Conservation (phyloP, 2,329 filamentous ascomycete species). For the Botryotinia convoluta region DNA sequence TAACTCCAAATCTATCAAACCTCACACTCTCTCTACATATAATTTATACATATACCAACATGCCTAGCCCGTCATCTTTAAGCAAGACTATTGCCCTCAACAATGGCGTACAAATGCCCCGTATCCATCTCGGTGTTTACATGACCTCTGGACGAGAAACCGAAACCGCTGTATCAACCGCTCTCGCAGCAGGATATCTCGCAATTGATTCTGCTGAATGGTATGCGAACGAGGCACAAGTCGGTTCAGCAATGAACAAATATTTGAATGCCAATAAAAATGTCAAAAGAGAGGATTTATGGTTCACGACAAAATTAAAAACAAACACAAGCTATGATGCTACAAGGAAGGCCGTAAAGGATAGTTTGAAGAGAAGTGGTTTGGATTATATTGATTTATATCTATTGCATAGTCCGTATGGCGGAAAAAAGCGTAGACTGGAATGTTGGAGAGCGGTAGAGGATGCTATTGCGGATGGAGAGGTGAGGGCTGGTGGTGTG, state of each 20-base stretch:
- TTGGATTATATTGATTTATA: conserved; percentile 78
- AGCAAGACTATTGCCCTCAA: conserved; percentile 11
- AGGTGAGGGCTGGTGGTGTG: conserved; percentile 69
- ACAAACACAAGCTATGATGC: conserved; percentile 61
- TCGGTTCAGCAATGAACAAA: conserved; percentile 61
- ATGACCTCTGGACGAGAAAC: conserved; percentile 64
- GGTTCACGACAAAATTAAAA: conserved; percentile 77
- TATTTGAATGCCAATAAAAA: conserved; percentile 53
- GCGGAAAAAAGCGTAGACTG: conserved; percentile 63
- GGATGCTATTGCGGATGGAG: conserved; percentile 70
- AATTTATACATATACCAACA: background rate
- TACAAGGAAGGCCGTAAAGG: conserved; percentile 63
- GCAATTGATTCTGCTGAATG: conserved; percentile 54
- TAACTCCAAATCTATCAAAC: background rate
- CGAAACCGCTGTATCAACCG: conserved; percentile 48
- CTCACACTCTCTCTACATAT: background rate
- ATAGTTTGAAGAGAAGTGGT: conserved; percentile 62
- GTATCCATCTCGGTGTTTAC: conserved; percentile 73
- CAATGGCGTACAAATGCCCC: conserved; percentile 56
- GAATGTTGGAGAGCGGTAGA: conserved; percentile 76
- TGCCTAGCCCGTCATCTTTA: conserved; percentile 10
- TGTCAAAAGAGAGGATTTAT: conserved; percentile 66
- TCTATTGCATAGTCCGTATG: conserved; percentile 75
- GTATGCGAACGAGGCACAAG: conserved; percentile 68
- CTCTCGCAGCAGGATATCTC: conserved; percentile 49